These are phyloP conservation scores for Termitomyces sp. DNA, from an alignment of 768 basidiomycete species.

Conservation along the genomic window DNA sequence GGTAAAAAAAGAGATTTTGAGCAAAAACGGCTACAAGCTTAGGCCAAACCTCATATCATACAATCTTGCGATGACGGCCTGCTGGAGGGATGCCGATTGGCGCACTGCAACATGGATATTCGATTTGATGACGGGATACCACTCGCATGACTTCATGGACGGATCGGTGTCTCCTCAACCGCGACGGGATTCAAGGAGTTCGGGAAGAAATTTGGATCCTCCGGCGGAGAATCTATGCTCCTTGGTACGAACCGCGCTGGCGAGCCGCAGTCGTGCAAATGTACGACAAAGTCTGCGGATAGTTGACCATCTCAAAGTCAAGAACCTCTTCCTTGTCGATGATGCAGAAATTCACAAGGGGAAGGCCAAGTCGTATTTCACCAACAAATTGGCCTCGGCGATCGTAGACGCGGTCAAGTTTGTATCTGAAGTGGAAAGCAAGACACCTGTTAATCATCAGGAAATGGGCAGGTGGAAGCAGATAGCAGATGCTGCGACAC, in stretches of 20 bases:
- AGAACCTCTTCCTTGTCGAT: conserved; percentile 25
- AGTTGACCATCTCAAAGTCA: conserved; percentile 40
- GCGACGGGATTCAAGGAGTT: conserved; percentile 36
- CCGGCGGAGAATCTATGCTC: conserved; percentile 52
- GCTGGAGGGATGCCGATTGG: conserved; percentile 68
- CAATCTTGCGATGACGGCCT: conserved; percentile 59
- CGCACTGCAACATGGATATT: conserved; percentile 50
- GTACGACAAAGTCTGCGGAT: conserved; percentile 64
- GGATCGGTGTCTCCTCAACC: conserved; percentile 35
- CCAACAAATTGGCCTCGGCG: conserved; percentile 45
- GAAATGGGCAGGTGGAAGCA: conserved; percentile 26
- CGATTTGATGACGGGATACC: conserved; percentile 72
- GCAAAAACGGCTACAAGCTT: conserved; percentile 42
- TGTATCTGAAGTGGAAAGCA: conserved; percentile 23
- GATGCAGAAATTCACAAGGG: conserved; percentile 15
- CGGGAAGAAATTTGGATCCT: conserved; percentile 42
- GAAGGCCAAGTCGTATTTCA: conserved; percentile 39
- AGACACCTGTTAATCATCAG: conserved; percentile 11
- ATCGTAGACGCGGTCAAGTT: conserved; percentile 37
- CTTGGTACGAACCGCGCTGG: conserved; percentile 57
- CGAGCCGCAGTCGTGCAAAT: conserved; percentile 44
- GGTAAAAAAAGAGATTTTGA: conserved; percentile 49
- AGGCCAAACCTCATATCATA: conserved; percentile 49
- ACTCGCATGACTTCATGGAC: conserved; percentile 50
- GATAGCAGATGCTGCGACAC: conserved; percentile 21